Percentiles rank a stretch among this genome's conserved stretches.
Conservation (phyloP, 2,329 filamentous ascomycete genomes). For the Fusarium udum region DNA sequence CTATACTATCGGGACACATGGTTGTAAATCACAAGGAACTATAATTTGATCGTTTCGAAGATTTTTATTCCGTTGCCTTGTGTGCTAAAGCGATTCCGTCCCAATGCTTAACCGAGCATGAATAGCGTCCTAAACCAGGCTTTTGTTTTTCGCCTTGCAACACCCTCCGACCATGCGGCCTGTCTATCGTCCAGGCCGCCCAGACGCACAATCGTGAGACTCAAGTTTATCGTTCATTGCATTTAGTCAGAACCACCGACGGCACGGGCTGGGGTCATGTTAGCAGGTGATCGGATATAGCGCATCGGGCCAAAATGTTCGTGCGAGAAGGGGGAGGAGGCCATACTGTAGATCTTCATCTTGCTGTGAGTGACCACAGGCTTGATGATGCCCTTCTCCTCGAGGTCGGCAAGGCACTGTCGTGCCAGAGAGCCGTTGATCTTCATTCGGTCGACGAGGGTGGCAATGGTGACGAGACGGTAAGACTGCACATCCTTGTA, state of each 20-base stretch:
- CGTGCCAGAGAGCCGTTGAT: conserved; percentile 98
- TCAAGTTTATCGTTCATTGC: conserved; percentile 46
- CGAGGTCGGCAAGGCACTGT: conserved; percentile 87
- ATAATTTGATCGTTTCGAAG: conserved; percentile 43
- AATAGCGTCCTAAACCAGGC: conserved; percentile 53
- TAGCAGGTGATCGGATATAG: conserved; percentile 38
- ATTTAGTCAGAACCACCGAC: conserved; percentile 61
- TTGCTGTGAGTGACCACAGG: conserved; percentile 96
- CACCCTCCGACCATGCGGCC: conserved; percentile 49
- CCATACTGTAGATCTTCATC: conserved; percentile 95
- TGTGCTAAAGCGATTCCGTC: conserved; percentile 52
- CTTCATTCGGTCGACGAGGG: conserved; percentile 99
- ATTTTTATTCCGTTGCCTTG: conserved; percentile 52
- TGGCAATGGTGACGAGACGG: conserved; percentile 98
- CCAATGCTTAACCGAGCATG: conserved; percentile 54
- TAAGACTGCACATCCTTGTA: conserved; percentile 99
- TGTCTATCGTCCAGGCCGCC: conserved; percentile 50
- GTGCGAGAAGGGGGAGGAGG: conserved; percentile 21
- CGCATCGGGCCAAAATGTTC: not conserved
- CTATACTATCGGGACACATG: not conserved
- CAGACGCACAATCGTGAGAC: conserved; percentile 53
- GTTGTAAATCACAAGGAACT: conserved; percentile 10
- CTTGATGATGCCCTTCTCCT: conserved; percentile 99
- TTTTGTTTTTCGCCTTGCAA: conserved; percentile 46
- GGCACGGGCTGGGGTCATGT: conserved; percentile 63